Evolutionary conservation across 768 basidiomycete genomes (phyloP).

Genomic region (Nidularia sp.): DNA sequence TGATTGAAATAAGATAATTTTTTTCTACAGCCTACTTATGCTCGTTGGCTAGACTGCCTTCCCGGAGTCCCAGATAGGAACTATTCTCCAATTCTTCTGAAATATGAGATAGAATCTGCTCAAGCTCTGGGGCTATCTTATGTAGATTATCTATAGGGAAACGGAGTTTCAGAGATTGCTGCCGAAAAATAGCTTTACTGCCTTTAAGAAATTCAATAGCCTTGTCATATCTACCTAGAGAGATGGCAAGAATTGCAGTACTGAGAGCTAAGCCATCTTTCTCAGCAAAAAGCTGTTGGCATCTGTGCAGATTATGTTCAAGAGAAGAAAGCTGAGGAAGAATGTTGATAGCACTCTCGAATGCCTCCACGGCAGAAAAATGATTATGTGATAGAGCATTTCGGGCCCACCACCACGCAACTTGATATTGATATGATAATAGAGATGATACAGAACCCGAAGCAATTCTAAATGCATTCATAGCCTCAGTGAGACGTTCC

Average conservation of each 20-base stretch:
- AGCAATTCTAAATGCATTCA: neutral
- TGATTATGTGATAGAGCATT: neutral
- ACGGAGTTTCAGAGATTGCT: neutral
- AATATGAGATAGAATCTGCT: neutral
- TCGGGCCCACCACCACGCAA: neutral
- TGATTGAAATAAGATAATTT: slow-evolving; percentile 3
- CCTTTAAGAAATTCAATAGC: neutral
- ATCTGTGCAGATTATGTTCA: neutral
- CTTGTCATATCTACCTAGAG: neutral
- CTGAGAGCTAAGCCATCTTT: neutral
- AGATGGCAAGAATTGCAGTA: neutral
- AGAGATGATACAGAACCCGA: neutral
- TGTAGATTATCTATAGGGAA: neutral
- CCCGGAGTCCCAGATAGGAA: neutral
- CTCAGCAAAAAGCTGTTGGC: neutral
- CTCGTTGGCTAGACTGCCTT: neutral
- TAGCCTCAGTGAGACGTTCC: neutral
- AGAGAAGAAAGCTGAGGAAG: neutral
- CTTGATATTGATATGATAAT: neutral
- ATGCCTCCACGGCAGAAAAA: neutral
- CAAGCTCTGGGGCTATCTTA: neutral
- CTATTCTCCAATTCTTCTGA: neutral
- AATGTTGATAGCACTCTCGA: neutral
- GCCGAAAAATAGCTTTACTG: neutral
- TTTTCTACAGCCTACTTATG: slow-evolving; percentile 1